Evolutionary conservation across 225 moss, liverwort and hornwort species (phyloP), one percentile per base, ranked within the genome.

Genomic region (Lunularia cruciata): DNA sequence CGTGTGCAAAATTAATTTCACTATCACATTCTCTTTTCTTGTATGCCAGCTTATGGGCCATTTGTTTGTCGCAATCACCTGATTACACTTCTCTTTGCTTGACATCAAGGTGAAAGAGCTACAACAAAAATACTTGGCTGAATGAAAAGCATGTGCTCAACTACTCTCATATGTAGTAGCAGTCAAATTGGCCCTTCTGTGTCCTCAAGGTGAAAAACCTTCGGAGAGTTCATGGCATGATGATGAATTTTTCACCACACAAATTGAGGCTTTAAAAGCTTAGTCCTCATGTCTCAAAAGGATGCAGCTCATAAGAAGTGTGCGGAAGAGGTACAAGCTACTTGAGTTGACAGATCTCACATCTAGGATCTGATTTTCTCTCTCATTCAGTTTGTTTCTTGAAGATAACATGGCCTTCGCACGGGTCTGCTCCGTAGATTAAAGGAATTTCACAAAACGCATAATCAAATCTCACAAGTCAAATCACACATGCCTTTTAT

Each of bases 241-340:
- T 22, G 85, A 69, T 67, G 78, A 79, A 18, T 67, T 67, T 68
- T 89, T 78, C 67, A 70, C 73, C 60, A 40, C 37, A 12, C 86
- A 84, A 52, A 98, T 87, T 33, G 85, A 89, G 57, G 78, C 89
- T 1, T 79, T 98, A 61, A 89, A 77, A 78, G 83, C 90, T 2
- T 98, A 89, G 90, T 87, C 23, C 73, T 89, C 72, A 83, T 85
- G 74, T 47, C 69, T 61, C 64, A 72, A 5, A 79, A 72, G 58
- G 51, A 68, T 67, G 82, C 89, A 63, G 73, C 84, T 60, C 77
- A 89, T 53, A 91, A 74, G 80, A 92, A 76, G 72, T 73, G 65
- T 73, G 96, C 92, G 59, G 96, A 92, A 74, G 92, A 92, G 92
- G 95, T 95, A n/a, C n/a, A n/a, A n/a, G n/a, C n/a, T n/a, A n/a